Evolutionary conservation across 371 early-diverging fungal genomes (phyloP), one percentile per base, ranked within the genome.

Genomic region (Circinella minor): DNA sequence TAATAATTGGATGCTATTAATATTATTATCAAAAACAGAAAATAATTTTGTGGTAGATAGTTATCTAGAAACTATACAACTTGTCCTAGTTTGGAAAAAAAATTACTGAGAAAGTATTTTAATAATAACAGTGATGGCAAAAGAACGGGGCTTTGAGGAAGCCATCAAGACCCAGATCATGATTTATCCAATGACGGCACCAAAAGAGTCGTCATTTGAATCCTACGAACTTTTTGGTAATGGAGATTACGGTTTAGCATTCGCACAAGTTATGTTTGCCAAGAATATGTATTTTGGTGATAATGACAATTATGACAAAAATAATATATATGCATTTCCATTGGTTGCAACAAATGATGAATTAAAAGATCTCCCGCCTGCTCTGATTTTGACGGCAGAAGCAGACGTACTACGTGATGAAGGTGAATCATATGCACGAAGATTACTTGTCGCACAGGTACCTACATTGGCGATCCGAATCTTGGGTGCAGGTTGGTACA

Each of bases 311-410:
- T 70, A 39, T 36, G 55, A 39, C 34, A 55, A 34, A 20, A 66
- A 69, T 8, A 37, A 63, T 51, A 63, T 57, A 10, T 55, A 47
- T 6, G 60, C 65, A 0, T 48, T 14, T 14, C 63, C 72, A 36
- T 39, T 71, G 18, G 38, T 66, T 37, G 70, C 72, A 10, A 65
- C 74, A 7, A 36, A 36, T 13, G 73, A 72, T 15, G 71, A 74
- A 10, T 51, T 77, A 15, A 11, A 57, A 10, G 73, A 61, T 4
- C 48, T 74, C 0, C 74, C 77, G 0, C 69, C 74, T 15, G 72
- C 72, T 8, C 48, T 74, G 8, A 10, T 77, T 0, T 34, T 77
- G 15, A 77, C 75, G 6, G 72, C 70, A 13, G 71, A 77, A 47
- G 49, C 60, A 36, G 77, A 77, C 36, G 1, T 51, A 10, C 38